Evolutionary conservation across 1,139 yeast genomes (phyloP), one percentile per base, ranked within the genome.

Genomic region (Yamadazyma dendronema): DNA sequence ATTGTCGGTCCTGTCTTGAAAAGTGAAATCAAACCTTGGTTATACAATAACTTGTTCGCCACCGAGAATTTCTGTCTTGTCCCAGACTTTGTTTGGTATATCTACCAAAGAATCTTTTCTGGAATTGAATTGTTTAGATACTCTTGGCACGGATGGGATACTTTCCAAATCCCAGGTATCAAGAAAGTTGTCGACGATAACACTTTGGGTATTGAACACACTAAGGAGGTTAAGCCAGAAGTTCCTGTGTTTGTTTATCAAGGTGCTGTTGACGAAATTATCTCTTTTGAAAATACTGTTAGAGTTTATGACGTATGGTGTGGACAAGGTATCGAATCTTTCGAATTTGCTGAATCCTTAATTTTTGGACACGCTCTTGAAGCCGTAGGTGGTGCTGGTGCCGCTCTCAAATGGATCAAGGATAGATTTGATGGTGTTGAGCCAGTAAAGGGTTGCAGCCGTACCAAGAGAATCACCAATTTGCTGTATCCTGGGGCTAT

Each of bases 211-310:
- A 34, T 48, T 17, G 30, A 39, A 11, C n/a, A 27, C 15, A 23
- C 50, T 8, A 38, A 49, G 31, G 40, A 41, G 16, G 40, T 47
- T 4, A 42, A 28, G 7, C 71, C 71, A 1, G 46, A 57, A 27
- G 51, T 62, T 7, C 71, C 71, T 1, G 28, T 66, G 3, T 64
- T 64, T 36, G 47, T 64, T 4, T 65, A 55, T 46, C 71, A 65
- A 39, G 67, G 67, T 0, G 30, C 43, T 10, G 35, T 47, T 4
- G 72, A 65, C 41, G 54, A 53, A 17, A 48, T 65, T 28, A 61
- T 59, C 19, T 67, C 68, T 2, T 53, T 52, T 33, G 46, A 40
- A 11, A 56, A 54, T 30, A 48, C 60, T 0, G 44, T 48, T 30
- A 49, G 61, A 37, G 56, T 52, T 2, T 63, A 55, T 40, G 49